Conservation (phyloP, 192 early-diverging fungal genomes). For the Dissophora globulifera region DNA sequence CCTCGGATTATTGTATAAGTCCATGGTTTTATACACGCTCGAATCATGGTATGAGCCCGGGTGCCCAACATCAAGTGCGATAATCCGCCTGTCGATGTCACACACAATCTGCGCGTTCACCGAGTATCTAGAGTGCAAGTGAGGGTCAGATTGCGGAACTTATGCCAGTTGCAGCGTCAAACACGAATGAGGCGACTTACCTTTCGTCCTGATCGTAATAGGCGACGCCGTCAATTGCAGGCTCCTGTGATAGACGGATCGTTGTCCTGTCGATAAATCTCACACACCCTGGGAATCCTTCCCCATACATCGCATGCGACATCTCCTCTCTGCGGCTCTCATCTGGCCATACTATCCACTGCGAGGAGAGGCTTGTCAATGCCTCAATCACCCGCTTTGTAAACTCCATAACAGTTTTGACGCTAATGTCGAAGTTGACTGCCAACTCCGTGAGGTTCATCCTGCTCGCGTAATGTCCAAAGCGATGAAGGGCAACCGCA, state of each 20-base stretch:
- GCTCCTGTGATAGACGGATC: background rate
- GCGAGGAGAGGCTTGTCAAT: background rate
- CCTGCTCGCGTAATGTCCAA: conserved; percentile 8
- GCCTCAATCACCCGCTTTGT: background rate
- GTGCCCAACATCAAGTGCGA: background rate
- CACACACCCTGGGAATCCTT: conserved; percentile 1
- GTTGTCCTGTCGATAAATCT: conserved; percentile 5
- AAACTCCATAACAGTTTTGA: background rate
- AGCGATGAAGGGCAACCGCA: conserved; percentile 7
- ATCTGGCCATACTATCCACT: background rate
- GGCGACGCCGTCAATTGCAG: background rate
- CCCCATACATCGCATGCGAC: background rate
- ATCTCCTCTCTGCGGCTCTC: background rate
- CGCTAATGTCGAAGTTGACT: background rate
- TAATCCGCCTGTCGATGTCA: background rate
- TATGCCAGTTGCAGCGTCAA: background rate
- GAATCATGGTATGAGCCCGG: background rate
- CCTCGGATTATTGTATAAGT: background rate
- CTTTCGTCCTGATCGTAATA: conserved; percentile 13
- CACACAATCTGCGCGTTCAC: conserved; percentile 12
- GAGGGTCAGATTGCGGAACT: background rate
- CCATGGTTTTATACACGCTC: background rate
- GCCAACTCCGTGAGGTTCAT: background rate
- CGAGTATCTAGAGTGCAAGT: background rate
- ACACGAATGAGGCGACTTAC: background rate